Conservation (phyloP, 1,284 basidiomycete species). For the Entoloma clypeatum region DNA sequence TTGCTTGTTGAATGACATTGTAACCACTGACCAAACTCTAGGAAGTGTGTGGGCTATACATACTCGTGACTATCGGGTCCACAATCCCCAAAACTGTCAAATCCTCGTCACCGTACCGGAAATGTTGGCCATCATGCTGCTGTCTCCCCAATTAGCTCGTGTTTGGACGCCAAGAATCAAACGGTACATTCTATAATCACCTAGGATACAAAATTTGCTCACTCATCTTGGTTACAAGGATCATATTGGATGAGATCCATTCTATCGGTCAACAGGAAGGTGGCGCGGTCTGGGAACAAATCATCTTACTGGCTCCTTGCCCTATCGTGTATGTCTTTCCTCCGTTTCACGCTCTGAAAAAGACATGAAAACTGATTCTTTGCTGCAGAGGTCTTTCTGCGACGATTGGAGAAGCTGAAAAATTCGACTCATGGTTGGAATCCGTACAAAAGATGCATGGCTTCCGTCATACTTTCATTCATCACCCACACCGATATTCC, state of each 20-base stretch:
- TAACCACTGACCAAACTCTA: constrained; percentile 34
- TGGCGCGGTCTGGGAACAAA: constrained; percentile 69
- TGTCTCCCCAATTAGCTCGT: constrained; percentile 58
- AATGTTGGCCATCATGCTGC: constrained; percentile 61
- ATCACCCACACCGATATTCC: constrained; percentile 66
- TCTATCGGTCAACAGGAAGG: constrained; percentile 66
- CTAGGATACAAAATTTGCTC: background rate
- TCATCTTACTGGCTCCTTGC: constrained; percentile 59
- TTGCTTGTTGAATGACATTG: constrained; percentile 22
- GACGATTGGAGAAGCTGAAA: constrained; percentile 60
- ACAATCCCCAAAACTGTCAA: constrained; percentile 63
- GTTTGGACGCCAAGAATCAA: constrained; percentile 61
- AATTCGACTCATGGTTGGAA: constrained; percentile 62
- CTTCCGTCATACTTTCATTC: constrained; percentile 53
- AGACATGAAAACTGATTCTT: constrained; percentile 1
- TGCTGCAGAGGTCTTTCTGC: constrained; percentile 61
- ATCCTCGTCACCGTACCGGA: constrained; percentile 72
- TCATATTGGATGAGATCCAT: constrained; percentile 72
- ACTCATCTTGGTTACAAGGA: constrained; percentile 34
- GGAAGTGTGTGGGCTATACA: constrained; percentile 65
- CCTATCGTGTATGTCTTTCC: constrained; percentile 62
- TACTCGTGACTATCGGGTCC: constrained; percentile 61
- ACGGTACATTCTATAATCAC: constrained; percentile 34
- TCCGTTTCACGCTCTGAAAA: constrained; percentile 1
- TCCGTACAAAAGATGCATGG: constrained; percentile 57